Base-by-base conservation (phyloP, 1,284 basidiomycete genomes). In the Gomphus sp. region DNA sequence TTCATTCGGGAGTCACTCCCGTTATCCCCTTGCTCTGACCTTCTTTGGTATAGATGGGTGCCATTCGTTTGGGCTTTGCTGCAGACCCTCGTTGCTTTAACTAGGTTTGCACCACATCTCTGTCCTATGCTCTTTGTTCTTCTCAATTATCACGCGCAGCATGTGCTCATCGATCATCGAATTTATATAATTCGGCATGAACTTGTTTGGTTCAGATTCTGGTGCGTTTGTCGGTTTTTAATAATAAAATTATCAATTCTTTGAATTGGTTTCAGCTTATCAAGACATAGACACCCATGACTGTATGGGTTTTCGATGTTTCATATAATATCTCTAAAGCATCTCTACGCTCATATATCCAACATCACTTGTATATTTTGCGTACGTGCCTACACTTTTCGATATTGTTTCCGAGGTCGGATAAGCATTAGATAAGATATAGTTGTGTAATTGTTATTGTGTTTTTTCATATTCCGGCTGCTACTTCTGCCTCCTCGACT, bases 41-140 rank as follows among this genome's bases (percentile, higher is more conserved):
- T 52, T 50, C 56, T 53, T 50, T 18, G 47, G 4, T 58, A 52
- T 63, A 91, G 88, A 56, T 92, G 90, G 89, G 78, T 93, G 52
- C 91, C 91, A 5, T 89, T 92, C 66, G 66, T 91, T 33, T 82
- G 88, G 73, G 88, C 82, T 7, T 68, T 87, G 34, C 80, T 91
- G 60, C 84, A 87, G 64, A 82, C 84, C 34, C 71, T 87, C 22
- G 73, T 89, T 39, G 80, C 84, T 11, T 74, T 90, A 60, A 75
- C 91, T 49, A 83, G 82, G 87, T 85, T 59, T 37, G 74, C 36
- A 28, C 12, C 39, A n/a, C 47, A 55, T 58, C 44, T 55, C 51
- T 55, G 34, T 5, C 5, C 16, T 41, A 37, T 49, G 28, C 44
- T 31, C 56, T 28, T 45, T 56, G 14, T 8, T 8, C 41, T 60